Percentiles rank a stretch among this genome's conserved stretches.
These are phyloP conservation scores for Trichomonascaceae sp. DNA, from an alignment of 1,139 yeast species.

Conservation along the genomic window DNA sequence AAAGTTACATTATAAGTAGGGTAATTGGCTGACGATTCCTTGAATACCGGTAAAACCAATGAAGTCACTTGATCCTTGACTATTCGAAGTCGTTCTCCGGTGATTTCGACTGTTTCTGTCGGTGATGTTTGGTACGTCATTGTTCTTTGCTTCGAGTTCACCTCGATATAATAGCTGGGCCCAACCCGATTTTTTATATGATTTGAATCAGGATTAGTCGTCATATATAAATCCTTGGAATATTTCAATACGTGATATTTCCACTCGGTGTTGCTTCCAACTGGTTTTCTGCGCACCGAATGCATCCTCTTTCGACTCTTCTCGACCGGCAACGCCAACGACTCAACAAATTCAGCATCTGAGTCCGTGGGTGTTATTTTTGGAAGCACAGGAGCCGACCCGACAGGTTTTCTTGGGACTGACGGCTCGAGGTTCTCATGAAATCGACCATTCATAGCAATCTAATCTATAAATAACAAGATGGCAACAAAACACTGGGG, in stretches of 20 bases:
- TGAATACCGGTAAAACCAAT: not conserved
- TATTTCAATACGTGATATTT: conserved; percentile 28
- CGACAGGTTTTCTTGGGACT: conserved; percentile 11
- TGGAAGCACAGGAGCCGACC: conserved; percentile 13
- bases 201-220: conserved; percentile 27
- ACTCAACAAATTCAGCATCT: not conserved
- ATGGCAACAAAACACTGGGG: not conserved
- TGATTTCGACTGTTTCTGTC: not conserved
- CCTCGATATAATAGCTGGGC: conserved; percentile 26
- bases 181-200: conserved; percentile 24
- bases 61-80: not conserved
- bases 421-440: conserved; percentile 9
- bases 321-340: not conserved
- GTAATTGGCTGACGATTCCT: not conserved
- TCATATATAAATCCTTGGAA: conserved; percentile 27
- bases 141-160: not conserved
- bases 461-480: not conserved
- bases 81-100: not conserved
- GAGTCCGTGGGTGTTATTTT: not conserved
- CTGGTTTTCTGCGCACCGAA: conserved; percentile 7
- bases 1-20: not conserved
- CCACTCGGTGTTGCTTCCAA: conserved; percentile 15
- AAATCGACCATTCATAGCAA: conserved; percentile 4
- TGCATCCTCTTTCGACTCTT: not conserved
- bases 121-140: not conserved